Evolutionary conservation across 129 eudicot genomes (phyloP), one percentile per base, ranked within the genome.

Genomic region (Flaveria ramosissima): DNA sequence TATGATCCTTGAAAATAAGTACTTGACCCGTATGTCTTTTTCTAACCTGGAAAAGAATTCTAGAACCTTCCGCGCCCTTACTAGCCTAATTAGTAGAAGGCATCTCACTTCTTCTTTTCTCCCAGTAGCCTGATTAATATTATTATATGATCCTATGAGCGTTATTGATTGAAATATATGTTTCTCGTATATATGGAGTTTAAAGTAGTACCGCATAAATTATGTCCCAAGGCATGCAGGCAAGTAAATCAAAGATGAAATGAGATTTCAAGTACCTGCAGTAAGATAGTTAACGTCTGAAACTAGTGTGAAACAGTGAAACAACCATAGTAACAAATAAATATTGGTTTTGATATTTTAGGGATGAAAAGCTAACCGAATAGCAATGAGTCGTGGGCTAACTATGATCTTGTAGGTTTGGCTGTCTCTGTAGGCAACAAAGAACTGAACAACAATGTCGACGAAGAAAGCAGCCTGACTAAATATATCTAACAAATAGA

Each of bases 161-260:
- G 50, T 30, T 65, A 14, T 51, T 75, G 30, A 64, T 39, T 61
- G 4, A 61, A 42, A 74, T 20, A 20, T 66, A 30, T 39, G 23
- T 17, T 62, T 75, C 17, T 16, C 21, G 16, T 30, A 11, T 62
- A 17, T 62, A 11, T 59, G 72, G 64, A 80, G 69, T 42, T 11
- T 45, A 36, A 41, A 51, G 53, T 41, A 21, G 11, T 75, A 95
- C 99, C 97, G 83, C 86, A 71, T 89, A 95, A 56, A 91, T 78
- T 74, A 77, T 36, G 85, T 91, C 97, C 99, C 99, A 95, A 43
- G 99, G 99, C 85, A 95, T 41, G 60, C 99, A 95, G 56, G 86
- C 87, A 66, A 95, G 96, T 43, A 91, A 32, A 78, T 95, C 97
- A 27, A 88, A 2, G 52, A 89, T 48, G 81, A 95, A 95, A 83